Percentiles rank a stretch among this genome's conserved stretches.
Conservation (phyloP, 345 rosid genomes). For the Kandelia obovata region DNA sequence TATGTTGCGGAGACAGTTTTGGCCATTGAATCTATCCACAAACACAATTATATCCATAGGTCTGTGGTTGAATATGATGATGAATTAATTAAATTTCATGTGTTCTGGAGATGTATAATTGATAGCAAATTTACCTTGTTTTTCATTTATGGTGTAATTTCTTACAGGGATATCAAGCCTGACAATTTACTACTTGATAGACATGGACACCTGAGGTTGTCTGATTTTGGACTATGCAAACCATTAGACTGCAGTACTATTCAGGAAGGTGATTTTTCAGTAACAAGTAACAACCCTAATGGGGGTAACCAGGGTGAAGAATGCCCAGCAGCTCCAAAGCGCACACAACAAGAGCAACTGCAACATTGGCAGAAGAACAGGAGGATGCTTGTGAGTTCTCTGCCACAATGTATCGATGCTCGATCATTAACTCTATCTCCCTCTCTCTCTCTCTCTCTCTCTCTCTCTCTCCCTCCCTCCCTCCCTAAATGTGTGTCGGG, state of each 20-base stretch:
- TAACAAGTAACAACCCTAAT: conserved; percentile 31
- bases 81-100: background rate
- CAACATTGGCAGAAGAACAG: conserved; percentile 91
- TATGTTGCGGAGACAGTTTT: conserved; percentile 55
- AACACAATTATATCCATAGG: conserved; percentile 58
- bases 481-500: too few relatives aligned
- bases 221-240: conserved; percentile 95
- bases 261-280: conserved; percentile 65
- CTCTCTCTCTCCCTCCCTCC: background rate
- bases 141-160: conserved; percentile 7
- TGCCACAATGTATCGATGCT: conserved; percentile 3
- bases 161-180: conserved; percentile 82
- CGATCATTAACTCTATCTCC: background rate
- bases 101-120: conserved; percentile 1
- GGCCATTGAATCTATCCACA: conserved; percentile 60
- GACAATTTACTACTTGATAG: conserved; percentile 89
- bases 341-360: conserved; percentile 86
- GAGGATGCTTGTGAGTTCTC: conserved; percentile 76
- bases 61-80: conserved; percentile 14
- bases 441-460: background rate
- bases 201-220: conserved; percentile 77
- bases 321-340: conserved; percentile 54
- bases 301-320: conserved; percentile 47
- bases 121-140: background rate
- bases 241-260: conserved; percentile 84